phyloP scores from a whole-genome alignment of 1,284 basidiomycete genomes.

The Trametes pubescens region DNA sequence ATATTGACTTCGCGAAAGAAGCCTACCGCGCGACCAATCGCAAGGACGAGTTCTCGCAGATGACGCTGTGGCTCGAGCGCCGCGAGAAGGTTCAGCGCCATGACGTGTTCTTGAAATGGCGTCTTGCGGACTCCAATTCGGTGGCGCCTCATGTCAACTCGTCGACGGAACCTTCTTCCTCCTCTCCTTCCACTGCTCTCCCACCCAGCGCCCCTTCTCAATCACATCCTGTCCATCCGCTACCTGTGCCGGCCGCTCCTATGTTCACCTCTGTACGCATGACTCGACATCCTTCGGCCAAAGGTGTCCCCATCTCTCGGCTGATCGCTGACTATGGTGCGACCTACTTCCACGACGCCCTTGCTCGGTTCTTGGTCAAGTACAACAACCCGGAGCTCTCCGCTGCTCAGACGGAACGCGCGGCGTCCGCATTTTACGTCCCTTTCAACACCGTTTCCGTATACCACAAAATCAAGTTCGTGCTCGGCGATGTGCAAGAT shows the following conservation, averaged over 20 bases:
- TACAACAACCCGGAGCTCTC: slow-evolving; percentile 13
- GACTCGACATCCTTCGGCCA: no score
- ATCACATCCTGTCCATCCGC: no score
- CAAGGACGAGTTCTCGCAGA: slow-evolving; percentile 46
- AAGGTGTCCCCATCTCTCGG: no score
- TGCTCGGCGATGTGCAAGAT: slow-evolving; percentile 4
- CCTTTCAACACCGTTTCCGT: slow-evolving; percentile 17
- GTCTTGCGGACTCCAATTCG: no score
- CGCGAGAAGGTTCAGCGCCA: slow-evolving; percentile 34
- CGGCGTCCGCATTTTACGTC: neutral
- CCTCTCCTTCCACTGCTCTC: no score
- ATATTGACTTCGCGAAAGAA: slow-evolving; percentile 44
- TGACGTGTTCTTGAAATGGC: slow-evolving; percentile 7
- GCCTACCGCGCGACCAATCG: slow-evolving; percentile 44
- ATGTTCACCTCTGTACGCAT: no score
- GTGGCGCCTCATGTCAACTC: neutral
- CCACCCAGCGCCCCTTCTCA: no score
- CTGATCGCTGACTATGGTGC: slow-evolving; percentile 39
- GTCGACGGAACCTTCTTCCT: no score
- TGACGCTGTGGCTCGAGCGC: slow-evolving; percentile 47
- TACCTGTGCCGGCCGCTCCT: no score
- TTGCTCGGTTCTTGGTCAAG: slow-evolving; percentile 38
- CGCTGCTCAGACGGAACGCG: neutral
- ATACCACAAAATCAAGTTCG: slow-evolving; percentile 31
- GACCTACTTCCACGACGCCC: slow-evolving; percentile 37